Base-by-base conservation (phyloP, 768 basidiomycete genomes). In the Steccherinum ochraceum region DNA sequence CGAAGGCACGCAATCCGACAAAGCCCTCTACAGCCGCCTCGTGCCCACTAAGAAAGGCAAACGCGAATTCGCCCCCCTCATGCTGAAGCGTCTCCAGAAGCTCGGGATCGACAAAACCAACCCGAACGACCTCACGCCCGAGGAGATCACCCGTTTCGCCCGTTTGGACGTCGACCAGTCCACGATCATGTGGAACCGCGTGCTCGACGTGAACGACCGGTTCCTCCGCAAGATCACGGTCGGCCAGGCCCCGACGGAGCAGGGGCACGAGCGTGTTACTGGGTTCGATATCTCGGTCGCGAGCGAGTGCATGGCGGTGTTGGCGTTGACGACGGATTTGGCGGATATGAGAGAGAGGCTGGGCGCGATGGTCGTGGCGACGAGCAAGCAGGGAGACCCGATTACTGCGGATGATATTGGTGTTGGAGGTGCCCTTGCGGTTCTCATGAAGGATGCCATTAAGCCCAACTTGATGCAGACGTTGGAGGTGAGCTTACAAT, bases 391-490 rank as follows among this genome's bases (percentile, higher is more conserved):
- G 19, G 96, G 95, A 19, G 88, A 93, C 2, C 83, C 94, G 23
- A 77, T 99, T 68, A 99, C 95, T 30, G 93, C 93, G 21, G 95
- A 98, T 63, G 95, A 99, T 65, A 79, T 99, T 48, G 95, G 95
- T 57, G 90, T 89, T 58, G 87, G 92, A 55, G 94, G 93, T 52
- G 93, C 95, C 47, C 81, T 99, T 48, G 90, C 95, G 12, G 94
- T 98, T 47, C 78, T 99, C 56, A 88, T 99, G 84, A 97, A 97
- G 73, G 95, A 99, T 61, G 91, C 96, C 13, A 93, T 99, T 73
- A 99, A 98, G 72, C 95, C 95, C 20, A 99, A 97, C 65, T 70
- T 99, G 55, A 99, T 99, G 95, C 95, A 99, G 69, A 93, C 94
- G 2, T 75, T 98, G 39, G 89, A 97, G 75, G 82, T 79, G 60